These are phyloP conservation scores for Crithidia sp. DNA, from an alignment of 208 protist species.

Conservation along the genomic window DNA sequence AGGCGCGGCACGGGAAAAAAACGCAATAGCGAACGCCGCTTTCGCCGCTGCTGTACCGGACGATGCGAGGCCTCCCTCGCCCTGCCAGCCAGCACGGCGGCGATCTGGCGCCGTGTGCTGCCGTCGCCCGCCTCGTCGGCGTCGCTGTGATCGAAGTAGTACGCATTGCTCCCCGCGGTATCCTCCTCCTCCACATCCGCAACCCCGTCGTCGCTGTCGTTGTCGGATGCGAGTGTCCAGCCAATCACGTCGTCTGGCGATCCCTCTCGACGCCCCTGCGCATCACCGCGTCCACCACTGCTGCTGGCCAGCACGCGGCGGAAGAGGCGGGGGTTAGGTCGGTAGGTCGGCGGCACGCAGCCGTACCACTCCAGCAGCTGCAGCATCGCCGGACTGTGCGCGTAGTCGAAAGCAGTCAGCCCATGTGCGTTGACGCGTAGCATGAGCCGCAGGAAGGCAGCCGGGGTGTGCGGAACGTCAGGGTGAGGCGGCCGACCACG, in stretches of 20 bases:
- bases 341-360: constrained; percentile 81
- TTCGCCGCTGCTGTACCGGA: neutral
- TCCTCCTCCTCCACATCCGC: neutral
- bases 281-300: neutral
- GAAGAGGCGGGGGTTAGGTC: constrained; percentile 64
- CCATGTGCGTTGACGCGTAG: constrained; percentile 73
- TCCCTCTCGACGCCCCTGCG: neutral
- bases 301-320: constrained; percentile 9
- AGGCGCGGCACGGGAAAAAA: constrained; percentile 70
- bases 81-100: neutral
- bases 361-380: constrained; percentile 76
- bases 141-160: neutral
- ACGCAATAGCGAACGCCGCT: constrained; percentile 5
- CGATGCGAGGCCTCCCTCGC: too few species aligned
- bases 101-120: neutral
- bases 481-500: neutral
- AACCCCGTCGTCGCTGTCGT: neutral
- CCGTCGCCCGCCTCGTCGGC: neutral
- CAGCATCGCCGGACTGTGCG: constrained; percentile 70
- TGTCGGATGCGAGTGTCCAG: constrained; percentile 6
- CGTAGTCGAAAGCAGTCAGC: constrained; percentile 85
- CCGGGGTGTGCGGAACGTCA: constrained; percentile 16
- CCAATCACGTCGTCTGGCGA: neutral
- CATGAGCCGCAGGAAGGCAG: constrained; percentile 69
- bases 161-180: neutral